Evolutionary conservation across 2,329 filamentous ascomycete genomes (phyloP), one percentile per base, ranked within the genome.

Genomic region (Aspergillus arachidicola): DNA sequence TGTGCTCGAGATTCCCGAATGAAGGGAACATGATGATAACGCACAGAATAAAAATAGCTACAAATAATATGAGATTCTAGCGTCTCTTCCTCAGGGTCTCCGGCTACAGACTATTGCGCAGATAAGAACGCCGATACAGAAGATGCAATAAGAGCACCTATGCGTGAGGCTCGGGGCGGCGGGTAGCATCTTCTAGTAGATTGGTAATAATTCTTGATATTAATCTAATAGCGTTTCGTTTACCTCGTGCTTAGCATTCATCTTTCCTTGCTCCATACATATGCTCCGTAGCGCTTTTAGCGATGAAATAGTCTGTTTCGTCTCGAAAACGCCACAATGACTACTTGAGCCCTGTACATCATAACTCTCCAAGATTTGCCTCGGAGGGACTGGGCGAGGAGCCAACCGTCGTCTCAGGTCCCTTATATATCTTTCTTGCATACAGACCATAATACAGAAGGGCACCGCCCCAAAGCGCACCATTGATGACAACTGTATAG

Each of bases 401-500:
- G n/a, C 79, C 79, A 58, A 87, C 76, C 3, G 86, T 89, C 53
- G 83, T 82, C 76, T 85, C 86, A 4, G 86, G 86, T 0, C 86
- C 86, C 1, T 78, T 86, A 68, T 87, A 88, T 81, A 85, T 87
- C 71, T 87, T 88, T 60, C 81, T 78, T 7, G 86, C 86, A 75
- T 85, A 81, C 30, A 86, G 66, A 65, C 79, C 80, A 70, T 87
- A 88, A 73, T 88, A 88, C 3, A 81, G 53, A 63, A 87, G 64
- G 0, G 82, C 80, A 4, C 85, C 85, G 12, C 81, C 79, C 86
- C 86, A 88, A 2, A 88, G 81, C 1, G 81, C 79, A 57, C 79
- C 79, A 66, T 87, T 87, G 63, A 89, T 85, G 6, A 88, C 86
- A 5, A 87, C 80, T 0, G 86, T 87, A 70, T 88, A 88, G 66